phyloP scores from a whole-genome alignment of 345 rosid species.

The Mangifera indica region DNA sequence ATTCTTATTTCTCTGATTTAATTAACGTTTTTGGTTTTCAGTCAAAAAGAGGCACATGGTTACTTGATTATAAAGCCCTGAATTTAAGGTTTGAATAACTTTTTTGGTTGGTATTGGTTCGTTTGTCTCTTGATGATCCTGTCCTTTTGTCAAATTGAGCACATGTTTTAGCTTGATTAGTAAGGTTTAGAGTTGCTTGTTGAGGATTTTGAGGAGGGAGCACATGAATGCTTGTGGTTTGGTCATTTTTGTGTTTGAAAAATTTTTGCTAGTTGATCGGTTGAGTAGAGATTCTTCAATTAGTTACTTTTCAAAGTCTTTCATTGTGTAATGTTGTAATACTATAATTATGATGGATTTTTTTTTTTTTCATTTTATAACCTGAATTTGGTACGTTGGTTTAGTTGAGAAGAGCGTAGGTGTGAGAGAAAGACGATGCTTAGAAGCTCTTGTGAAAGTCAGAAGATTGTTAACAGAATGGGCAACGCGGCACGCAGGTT shows the following conservation, averaged over 20 bases:
- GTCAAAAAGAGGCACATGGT: conserved; percentile 23
- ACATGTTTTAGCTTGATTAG: conserved; percentile 23
- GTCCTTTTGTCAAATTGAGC: conserved; percentile 16
- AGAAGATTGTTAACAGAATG: conserved; percentile 30
- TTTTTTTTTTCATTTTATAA: not conserved
- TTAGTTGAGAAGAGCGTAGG: conserved; percentile 9
- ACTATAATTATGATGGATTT: not conserved
- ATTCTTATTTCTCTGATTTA: conserved; percentile 7
- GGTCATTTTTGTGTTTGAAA: conserved; percentile 5
- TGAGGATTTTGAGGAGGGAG: conserved; percentile 19
- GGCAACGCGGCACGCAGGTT: conserved; percentile 57
- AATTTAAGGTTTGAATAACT: not conserved
- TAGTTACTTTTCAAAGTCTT: not conserved
- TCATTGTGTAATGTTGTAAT: not conserved
- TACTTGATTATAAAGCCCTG: no score
- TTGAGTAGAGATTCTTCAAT: not conserved
- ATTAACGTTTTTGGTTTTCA: conserved; percentile 11
- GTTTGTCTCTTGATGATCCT: conserved; percentile 1
- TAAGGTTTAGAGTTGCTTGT: conserved; percentile 14
- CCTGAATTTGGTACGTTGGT: not conserved
- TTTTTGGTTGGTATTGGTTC: conserved; percentile 1
- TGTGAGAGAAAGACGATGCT: conserved; percentile 15
- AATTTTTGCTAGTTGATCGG: conserved; percentile 1
- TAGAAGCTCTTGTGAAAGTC: conserved; percentile 25
- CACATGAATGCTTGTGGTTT: conserved; percentile 21